Percentiles rank a stretch among this genome's conserved stretches.
Conservation (phyloP, 2,329 filamentous ascomycete species). For the Calonectria montana region DNA sequence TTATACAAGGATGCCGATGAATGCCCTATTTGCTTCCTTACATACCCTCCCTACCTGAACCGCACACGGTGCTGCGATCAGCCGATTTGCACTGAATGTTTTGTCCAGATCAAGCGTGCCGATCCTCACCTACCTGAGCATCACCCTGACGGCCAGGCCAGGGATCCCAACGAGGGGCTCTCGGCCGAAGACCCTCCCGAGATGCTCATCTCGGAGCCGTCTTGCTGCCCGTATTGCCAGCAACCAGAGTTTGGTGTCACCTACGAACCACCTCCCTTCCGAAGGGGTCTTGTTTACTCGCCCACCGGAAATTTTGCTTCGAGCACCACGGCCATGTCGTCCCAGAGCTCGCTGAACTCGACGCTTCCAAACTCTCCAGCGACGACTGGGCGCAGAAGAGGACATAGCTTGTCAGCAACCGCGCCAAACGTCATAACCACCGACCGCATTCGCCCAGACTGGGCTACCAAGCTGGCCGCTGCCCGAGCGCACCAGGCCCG, state of each 20-base stretch:
- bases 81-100: constrained; percentile 97
- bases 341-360: constrained; percentile 82
- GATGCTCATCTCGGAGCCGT: constrained; percentile 88
- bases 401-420: constrained; percentile 79
- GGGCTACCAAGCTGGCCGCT: constrained; percentile 88
- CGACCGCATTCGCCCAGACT: constrained; percentile 92
- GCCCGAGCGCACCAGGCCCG: constrained; percentile 88
- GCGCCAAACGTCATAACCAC: constrained; percentile 91
- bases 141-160: constrained; percentile 59
- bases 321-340: constrained; percentile 81
- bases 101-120: constrained; percentile 96
- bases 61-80: constrained; percentile 96
- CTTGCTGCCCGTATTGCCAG: constrained; percentile 94
- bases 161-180: constrained; percentile 50
- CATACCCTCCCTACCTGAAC: constrained; percentile 95
- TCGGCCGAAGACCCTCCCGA: constrained; percentile 65
- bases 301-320: constrained; percentile 51
- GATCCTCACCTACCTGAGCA: constrained; percentile 93
- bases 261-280: constrained; percentile 89
- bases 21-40: constrained; percentile 96
- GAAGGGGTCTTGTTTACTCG: constrained; percentile 80
- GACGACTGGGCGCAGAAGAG: constrained; percentile 56
- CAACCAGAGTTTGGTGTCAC: constrained; percentile 97
- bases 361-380: constrained; percentile 54
- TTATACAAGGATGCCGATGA: constrained; percentile 92